Evolutionary conservation across 176 grass and related monocot genomes (phyloP).

Genomic region (Puccinellia tenuiflora): DNA sequence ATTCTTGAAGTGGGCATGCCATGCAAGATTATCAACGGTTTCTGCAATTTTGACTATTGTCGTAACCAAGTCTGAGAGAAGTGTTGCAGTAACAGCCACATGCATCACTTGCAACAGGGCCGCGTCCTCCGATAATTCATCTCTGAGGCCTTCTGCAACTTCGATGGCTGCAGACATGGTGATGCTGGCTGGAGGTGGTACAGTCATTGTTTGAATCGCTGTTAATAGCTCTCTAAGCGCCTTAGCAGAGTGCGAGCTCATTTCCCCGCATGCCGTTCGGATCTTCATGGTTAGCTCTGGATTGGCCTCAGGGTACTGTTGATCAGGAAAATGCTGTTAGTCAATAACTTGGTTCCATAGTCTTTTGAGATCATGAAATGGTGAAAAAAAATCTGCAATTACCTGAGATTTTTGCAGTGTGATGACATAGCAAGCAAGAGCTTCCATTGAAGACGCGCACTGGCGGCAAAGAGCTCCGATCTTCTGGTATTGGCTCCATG

Average conservation of each 20-base stretch:
- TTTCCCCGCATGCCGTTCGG: slow-evolving; percentile 45
- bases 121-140: slow-evolving; percentile 20
- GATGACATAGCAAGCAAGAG: slow-evolving; percentile 57
- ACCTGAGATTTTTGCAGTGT: slow-evolving; percentile 49
- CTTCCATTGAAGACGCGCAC: slow-evolving; percentile 79
- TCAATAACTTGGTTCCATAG: not conserved
- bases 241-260: slow-evolving; percentile 67
- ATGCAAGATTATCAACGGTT: slow-evolving; percentile 52
- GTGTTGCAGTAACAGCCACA: slow-evolving; percentile 54
- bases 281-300: slow-evolving; percentile 41
- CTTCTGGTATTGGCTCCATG: slow-evolving; percentile 78
- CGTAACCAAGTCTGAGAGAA: slow-evolving; percentile 60
- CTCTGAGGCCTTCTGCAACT: slow-evolving; percentile 24
- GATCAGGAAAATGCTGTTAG: not conserved
- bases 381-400: not conserved
- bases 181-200: slow-evolving; percentile 21
- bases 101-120: slow-evolving; percentile 45
- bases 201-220: slow-evolving; percentile 46
- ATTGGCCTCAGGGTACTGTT: slow-evolving; percentile 41
- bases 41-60: slow-evolving; percentile 35
- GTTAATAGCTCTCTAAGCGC: slow-evolving; percentile 53
- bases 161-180: slow-evolving; percentile 46
- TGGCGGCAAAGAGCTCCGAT: slow-evolving; percentile 68
- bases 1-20: slow-evolving; percentile 49
- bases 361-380: not conserved